Base-by-base conservation (phyloP, 169 alveolate genomes). In the Cryptosporidium sp. region DNA sequence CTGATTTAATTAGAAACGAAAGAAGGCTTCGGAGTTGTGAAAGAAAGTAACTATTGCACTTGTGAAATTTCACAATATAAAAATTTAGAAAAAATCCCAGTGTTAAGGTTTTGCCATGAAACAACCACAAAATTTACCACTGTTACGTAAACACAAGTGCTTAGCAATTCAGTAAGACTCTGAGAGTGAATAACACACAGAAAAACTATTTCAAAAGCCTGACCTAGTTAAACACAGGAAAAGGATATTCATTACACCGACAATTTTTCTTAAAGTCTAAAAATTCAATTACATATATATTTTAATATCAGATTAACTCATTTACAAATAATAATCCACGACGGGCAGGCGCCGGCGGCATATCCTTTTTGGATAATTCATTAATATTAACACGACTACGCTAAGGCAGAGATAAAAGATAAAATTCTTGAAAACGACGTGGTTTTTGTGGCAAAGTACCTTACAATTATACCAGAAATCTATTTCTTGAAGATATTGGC, bases 241-340 rank as follows among this genome's bases (percentile, higher is more conserved):
- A 14, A 0, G 0, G n/a, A 16, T 3, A 48, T 10, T 8, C 16
- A 42, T 42, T 42, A 48, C 0, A 4, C 0, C 0, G 7, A 3
- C 21, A 2, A 14, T 14, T 48, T 48, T 48, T 48, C 21, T 1
- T 12, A 48, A 48, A 16, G 39, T 42, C 16, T 21, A 60, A 60
- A n/a, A 31, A 60, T 60, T 60, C 2, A 60, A 60, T 0, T 31
- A 23, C 0, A 60, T 4, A 21, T 60, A 8, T 3, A 58, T 21
- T 21, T 60, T 14, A 26, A 48, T 16, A 14, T 9, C 52, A 48
- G 23, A 56, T 10, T 56, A 56, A 21, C 14, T 26, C 67, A n/a
- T 56, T 56, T 56, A n/a, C 37, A 53, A 56, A n/a, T 37, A 31
- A 65, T 33, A 65, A 65, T 65, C 72, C 72, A 37, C 72, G 53